Evolutionary conservation across 805 yeast genomes (phyloP).

Genomic region (Candida pseudofarinosa): DNA sequence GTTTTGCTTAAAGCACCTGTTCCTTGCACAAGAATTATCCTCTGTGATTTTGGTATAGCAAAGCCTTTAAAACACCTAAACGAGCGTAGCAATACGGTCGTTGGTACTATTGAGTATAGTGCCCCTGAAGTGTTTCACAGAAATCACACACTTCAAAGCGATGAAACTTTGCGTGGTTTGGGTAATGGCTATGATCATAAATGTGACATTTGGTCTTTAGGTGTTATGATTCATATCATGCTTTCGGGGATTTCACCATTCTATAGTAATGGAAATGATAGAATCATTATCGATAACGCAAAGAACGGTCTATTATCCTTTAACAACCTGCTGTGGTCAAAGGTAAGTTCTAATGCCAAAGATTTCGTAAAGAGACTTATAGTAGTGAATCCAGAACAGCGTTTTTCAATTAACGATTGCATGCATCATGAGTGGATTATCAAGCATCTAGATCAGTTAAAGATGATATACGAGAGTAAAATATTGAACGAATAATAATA

Average conservation of each 20-base stretch:
- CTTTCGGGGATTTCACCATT: constrained; percentile 65
- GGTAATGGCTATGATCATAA: constrained; percentile 48
- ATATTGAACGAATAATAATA: constrained; percentile 1
- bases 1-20: constrained; percentile 52
- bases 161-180: not conserved
- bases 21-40: constrained; percentile 48
- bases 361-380: constrained; percentile 41
- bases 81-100: constrained; percentile 46
- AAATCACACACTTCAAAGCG: constrained; percentile 12
- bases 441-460: constrained; percentile 31
- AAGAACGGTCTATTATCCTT: constrained; percentile 39
- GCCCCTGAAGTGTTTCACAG: constrained; percentile 59
- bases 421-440: constrained; percentile 48
- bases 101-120: constrained; percentile 66
- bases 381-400: constrained; percentile 28
- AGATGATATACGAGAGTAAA: constrained; percentile 28
- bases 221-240: constrained; percentile 55
- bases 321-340: constrained; percentile 37
- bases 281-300: constrained; percentile 38
- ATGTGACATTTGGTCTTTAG: constrained; percentile 71
- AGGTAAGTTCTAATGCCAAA: constrained; percentile 40
- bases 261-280: constrained; percentile 38
- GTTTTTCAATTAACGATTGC: constrained; percentile 38
- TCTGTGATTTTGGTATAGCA: constrained; percentile 67
- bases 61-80: constrained; percentile 14